These are phyloP conservation scores for Fusarium nodosum DNA, from an alignment of 2,329 filamentous ascomycete genomes.

Conservation along the genomic window DNA sequence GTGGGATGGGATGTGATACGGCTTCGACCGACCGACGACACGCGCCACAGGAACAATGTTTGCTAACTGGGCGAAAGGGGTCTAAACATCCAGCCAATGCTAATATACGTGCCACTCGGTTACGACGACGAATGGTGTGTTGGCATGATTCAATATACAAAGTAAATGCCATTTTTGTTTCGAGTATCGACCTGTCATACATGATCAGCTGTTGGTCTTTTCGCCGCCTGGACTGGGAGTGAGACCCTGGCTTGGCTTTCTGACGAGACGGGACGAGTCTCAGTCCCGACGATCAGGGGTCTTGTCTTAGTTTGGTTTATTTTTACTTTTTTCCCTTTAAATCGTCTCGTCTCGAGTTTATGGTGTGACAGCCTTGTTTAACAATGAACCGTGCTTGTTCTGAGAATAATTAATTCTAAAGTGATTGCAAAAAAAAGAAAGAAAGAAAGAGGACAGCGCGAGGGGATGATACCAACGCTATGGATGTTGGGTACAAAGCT, in stretches of 20 bases:
- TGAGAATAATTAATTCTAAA: background rate
- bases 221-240: constrained; percentile 3
- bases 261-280: constrained; percentile 1
- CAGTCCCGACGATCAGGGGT: constrained; percentile 2
- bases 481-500: constrained; percentile 8
- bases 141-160: constrained; percentile 5
- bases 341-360: constrained; percentile 5
- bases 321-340: background rate
- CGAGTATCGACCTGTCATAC: constrained; percentile 4
- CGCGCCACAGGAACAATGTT: constrained; percentile 17
- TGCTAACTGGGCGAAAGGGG: background rate
- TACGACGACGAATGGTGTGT: background rate
- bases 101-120: background rate
- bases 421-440: background rate
- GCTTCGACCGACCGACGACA: constrained; percentile 11
- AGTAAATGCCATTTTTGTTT: constrained; percentile 6
- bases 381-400: background rate
- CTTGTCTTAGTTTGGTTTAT: background rate
- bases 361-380: background rate
- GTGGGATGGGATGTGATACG: constrained; percentile 27
- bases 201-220: background rate
- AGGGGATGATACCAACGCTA: background rate
- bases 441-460: background rate
- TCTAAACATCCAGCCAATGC: background rate
- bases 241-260: background rate